These are phyloP conservation scores for Colletotrichum musicola DNA, from an alignment of 2,329 filamentous ascomycete species.

Conservation along the genomic window DNA sequence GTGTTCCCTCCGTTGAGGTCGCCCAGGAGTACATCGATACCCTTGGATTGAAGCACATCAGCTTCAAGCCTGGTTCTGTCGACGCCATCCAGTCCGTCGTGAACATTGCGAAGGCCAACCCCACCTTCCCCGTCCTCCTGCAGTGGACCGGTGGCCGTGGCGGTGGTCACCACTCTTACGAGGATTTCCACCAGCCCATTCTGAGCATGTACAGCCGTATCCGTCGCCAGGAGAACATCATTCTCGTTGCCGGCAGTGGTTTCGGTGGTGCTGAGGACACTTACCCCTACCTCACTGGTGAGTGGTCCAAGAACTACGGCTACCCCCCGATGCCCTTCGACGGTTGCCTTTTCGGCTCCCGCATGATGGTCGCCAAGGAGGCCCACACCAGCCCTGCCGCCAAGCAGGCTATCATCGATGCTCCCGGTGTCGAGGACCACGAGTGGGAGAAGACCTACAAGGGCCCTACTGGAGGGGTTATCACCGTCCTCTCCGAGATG, in stretches of 20 bases:
- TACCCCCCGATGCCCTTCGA: slow-evolving; percentile 96
- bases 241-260: slow-evolving; percentile 90
- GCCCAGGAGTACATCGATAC: slow-evolving; percentile 95
- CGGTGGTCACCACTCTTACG: slow-evolving; percentile 93
- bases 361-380: slow-evolving; percentile 96
- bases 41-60: slow-evolving; percentile 90
- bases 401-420: slow-evolving; percentile 91
- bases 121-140: slow-evolving; percentile 89
- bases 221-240: slow-evolving; percentile 86
- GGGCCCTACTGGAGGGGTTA: slow-evolving; percentile 89
- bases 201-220: slow-evolving; percentile 92
- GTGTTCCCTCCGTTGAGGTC: slow-evolving; percentile 93
- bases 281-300: slow-evolving; percentile 90
- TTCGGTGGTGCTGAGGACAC: slow-evolving; percentile 93
- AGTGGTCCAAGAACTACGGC: slow-evolving; percentile 88
- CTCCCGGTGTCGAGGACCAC: slow-evolving; percentile 82
- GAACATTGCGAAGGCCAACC: slow-evolving; percentile 95
- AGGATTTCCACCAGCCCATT: slow-evolving; percentile 95
- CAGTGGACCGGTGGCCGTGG: slow-evolving; percentile 97
- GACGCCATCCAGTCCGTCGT: slow-evolving; percentile 91
- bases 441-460: slow-evolving; percentile 97
- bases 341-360: slow-evolving; percentile 89
- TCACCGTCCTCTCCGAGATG: slow-evolving; percentile 98
- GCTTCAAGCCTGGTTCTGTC: slow-evolving; percentile 92
- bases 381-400: slow-evolving; percentile 88